Conservation (phyloP, 495 filamentous ascomycete genomes). For the Lepraria neglecta region DNA sequence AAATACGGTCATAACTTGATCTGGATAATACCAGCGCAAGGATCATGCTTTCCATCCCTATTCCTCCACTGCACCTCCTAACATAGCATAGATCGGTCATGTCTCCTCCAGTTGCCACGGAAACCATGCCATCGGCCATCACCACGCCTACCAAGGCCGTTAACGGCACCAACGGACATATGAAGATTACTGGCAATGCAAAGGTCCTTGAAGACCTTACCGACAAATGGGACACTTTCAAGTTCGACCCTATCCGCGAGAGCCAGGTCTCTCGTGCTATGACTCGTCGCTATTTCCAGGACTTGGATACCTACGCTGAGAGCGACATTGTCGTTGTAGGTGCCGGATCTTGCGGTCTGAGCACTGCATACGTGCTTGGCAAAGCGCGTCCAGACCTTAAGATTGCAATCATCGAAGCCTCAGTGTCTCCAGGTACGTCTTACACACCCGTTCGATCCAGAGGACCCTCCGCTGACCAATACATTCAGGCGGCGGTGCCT, state of each 20-base stretch:
- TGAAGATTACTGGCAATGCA: constrained; percentile 43
- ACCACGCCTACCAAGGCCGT: constrained; percentile 27
- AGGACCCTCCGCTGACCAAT: neutral
- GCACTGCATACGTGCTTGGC: constrained; percentile 74
- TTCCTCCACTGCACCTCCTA: constrained; percentile 36
- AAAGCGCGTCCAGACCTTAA: constrained; percentile 82
- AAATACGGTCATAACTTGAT: constrained; percentile 98
- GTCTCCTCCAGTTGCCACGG: constrained; percentile 65
- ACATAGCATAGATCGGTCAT: constrained; percentile 37
- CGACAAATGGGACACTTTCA: constrained; percentile 69
- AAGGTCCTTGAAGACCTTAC: constrained; percentile 56
- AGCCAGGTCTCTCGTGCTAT: constrained; percentile 85
- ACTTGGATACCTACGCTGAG: constrained; percentile 84
- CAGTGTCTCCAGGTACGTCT: constrained; percentile 61
- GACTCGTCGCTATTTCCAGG: constrained; percentile 83
- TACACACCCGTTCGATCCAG: neutral
- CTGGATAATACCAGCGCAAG: constrained; percentile 99
- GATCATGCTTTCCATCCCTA: constrained; percentile 67
- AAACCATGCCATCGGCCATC: constrained; percentile 34
- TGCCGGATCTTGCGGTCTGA: constrained; percentile 79
- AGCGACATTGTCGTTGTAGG: constrained; percentile 88
- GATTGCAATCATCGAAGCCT: constrained; percentile 85
- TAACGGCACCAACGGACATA: constrained; percentile 33
- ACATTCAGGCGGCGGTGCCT: constrained; percentile 69
- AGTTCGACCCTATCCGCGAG: constrained; percentile 81